Evolutionary conservation across 2,329 filamentous ascomycete genomes (phyloP), one percentile per base, ranked within the genome.

Genomic region (Paecilomyces sp.): DNA sequence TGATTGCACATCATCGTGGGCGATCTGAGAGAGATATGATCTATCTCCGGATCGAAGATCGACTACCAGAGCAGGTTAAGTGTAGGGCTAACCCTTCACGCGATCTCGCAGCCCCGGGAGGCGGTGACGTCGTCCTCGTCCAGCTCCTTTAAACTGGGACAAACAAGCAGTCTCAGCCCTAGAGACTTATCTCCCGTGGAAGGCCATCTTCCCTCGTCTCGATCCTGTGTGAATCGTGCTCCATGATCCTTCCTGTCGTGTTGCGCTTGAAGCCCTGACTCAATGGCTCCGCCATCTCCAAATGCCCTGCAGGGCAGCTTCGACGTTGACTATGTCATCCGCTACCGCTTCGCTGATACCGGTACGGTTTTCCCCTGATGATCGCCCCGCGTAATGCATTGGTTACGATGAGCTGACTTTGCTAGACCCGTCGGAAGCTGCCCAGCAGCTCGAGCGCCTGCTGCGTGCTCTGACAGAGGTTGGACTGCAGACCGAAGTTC

Each of bases 311-410:
- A 80, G 65, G 78, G 76, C 59, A 88, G 88, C 66, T 81, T 87
- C 72, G 81, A 90, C 65, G 91, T 96, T 63, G 92, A 97, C 82
- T 97, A 92, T 80, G 92, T 96, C 64, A 85, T 97, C 65, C 85
- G 86, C 70, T 96, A 90, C 77, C 83, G 86, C 65, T 88, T 93
- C 68, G 83, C 86, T 52, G 80, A 83, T 58, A 83, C 84, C 61
- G 85, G 90, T 89, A 78, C 63, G 78, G 54, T 30, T n/a, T 6
- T 12, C 54, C 36, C 11, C 36, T 15, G 36, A 41, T 28, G 60
- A 12, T 3, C 13, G 25, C 2, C 52, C 18, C 50, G 13, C 30
- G 8, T 36, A 28, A 15, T 15, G 47, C 22, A 30, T 12, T 18
- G 22, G 36, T 15, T 8, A 8, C 24, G 55, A 24, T 25, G 24